These are phyloP conservation scores for Ascochyta clinopodiicola DNA, from an alignment of 2,329 filamentous ascomycete species.

Conservation along the genomic window DNA sequence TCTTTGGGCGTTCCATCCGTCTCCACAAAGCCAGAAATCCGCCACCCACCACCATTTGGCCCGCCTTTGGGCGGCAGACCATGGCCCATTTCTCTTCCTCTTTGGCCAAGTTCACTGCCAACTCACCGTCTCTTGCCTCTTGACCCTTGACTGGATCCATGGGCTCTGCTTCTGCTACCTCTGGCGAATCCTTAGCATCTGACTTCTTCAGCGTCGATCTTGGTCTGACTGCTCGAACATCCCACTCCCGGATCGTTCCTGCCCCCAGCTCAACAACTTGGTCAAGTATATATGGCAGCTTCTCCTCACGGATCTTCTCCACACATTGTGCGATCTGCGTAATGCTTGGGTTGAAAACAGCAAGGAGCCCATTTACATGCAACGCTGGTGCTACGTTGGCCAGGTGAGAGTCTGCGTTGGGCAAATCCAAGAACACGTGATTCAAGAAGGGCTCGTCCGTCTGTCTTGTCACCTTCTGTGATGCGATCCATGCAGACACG, in stretches of 20 bases:
- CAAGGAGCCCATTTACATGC: slow-evolving; percentile 67
- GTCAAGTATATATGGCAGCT: slow-evolving; percentile 64
- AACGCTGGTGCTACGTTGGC: slow-evolving; percentile 63
- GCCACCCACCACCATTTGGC: slow-evolving; percentile 44
- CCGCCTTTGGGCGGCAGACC: slow-evolving; percentile 48
- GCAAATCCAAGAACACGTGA: slow-evolving; percentile 77
- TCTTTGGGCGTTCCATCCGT: slow-evolving; percentile 35
- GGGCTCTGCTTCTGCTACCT: slow-evolving; percentile 19
- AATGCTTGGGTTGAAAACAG: slow-evolving; percentile 78
- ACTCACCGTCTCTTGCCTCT: slow-evolving; percentile 36
- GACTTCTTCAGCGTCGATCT: slow-evolving; percentile 40
- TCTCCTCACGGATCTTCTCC: slow-evolving; percentile 59
- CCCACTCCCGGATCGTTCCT: slow-evolving; percentile 67
- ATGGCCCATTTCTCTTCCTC: slow-evolving; percentile 44
- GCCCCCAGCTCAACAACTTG: slow-evolving; percentile 65
- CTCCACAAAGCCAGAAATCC: slow-evolving; percentile 49
- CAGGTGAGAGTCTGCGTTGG: slow-evolving; percentile 63
- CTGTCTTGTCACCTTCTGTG: slow-evolving; percentile 48
- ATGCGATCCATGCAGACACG: slow-evolving; percentile 67
- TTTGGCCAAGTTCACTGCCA: slow-evolving; percentile 34
- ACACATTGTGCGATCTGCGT: slow-evolving; percentile 76
- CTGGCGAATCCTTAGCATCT: slow-evolving; percentile 16
- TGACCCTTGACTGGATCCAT: slow-evolving; percentile 29
- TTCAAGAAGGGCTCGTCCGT: slow-evolving; percentile 67
- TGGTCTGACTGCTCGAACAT: slow-evolving; percentile 61